Base-by-base conservation (phyloP, 805 yeast species). In the Starmerella vitae region DNA sequence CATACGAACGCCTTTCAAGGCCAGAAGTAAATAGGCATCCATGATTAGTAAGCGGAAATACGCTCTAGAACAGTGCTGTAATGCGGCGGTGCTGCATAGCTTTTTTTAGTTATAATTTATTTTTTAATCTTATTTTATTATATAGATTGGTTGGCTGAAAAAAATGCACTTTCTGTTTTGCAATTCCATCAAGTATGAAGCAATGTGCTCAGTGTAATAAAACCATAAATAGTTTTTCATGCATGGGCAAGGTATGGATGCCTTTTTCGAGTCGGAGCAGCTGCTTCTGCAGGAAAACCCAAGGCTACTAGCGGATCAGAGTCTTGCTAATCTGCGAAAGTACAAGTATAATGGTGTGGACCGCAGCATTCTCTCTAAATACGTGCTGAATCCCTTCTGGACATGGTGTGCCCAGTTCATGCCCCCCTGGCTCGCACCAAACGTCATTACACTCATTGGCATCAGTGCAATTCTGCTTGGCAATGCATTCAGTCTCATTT, bases 391-490 rank as follows among this genome's bases (percentile, higher is more conserved):
- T 57, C 82, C 78, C 39, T 88, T 85, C 67, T 88, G 97, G 97
- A 66, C 70, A 41, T 64, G 68, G 49, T 80, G 83, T 56, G 93
- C 81, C 25, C 61, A 66, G 42, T 67, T 85, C 40, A 83, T 88
- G 67, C 98, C 98, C 3, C 48, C 71, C 44, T 78, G 78, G 72
- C 78, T 91, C 80, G 97, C 97, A 2, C 98, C 98, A 6, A 88
- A 88, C 58, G 74, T 81, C 51, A 81, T 88, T 42, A 88, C 97
- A 1, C 62, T 88, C 34, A 64, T 74, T 13, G 98, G 98, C 1
- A 67, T 88, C 46, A 52, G 68, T 25, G 85, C 86, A 54, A 73
- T 88, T 37, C 50, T 84, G 15, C 53, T 70, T 30, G 79, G 84
- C 54, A 44, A 48, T 37, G 62, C 81, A 41, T 66, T 70, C 15